phyloP scores from a whole-genome alignment of 208 protist genomes.

The Phytomonas serpens region DNA sequence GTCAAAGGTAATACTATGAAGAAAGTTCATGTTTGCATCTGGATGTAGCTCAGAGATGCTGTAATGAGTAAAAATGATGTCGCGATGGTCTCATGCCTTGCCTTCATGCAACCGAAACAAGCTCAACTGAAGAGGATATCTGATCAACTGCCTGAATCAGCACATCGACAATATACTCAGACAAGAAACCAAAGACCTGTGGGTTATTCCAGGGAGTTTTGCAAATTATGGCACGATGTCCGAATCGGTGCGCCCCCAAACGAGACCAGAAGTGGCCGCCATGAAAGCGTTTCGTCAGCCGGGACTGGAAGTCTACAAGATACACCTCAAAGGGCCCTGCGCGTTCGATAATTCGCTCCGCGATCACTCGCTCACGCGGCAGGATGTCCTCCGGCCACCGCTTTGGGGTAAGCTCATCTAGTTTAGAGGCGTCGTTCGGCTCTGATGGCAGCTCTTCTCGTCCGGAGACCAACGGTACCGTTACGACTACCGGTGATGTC shows the following conservation, averaged over 20 bases:
- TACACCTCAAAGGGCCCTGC: constrained; percentile 31
- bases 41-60: neutral
- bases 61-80: neutral
- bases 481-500: neutral
- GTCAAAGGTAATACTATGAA: neutral
- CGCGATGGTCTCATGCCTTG: neutral
- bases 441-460: constrained; percentile 8
- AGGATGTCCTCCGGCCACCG: constrained; percentile 30
- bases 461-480: constrained; percentile 2
- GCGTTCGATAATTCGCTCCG: constrained; percentile 17
- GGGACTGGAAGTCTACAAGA: constrained; percentile 21
- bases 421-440: constrained; percentile 4
- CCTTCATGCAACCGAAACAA: neutral
- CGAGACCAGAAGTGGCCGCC: neutral
- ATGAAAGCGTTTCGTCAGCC: constrained; percentile 1
- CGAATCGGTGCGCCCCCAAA: constrained; percentile 11
- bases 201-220: constrained; percentile 17
- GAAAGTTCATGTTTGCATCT: neutral
- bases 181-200: constrained; percentile 21
- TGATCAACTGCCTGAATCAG: constrained; percentile 5
- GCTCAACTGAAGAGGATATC: neutral
- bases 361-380: constrained; percentile 22
- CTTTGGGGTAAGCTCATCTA: constrained; percentile 3
- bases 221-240: constrained; percentile 22
- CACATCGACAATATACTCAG: constrained; percentile 21